A percentile compares a stretch with the other conserved stretches of the same genome.
phyloP scores from a whole-genome alignment of 1,139 yeast genomes.

The Debaryomycetaceae sp. region DNA sequence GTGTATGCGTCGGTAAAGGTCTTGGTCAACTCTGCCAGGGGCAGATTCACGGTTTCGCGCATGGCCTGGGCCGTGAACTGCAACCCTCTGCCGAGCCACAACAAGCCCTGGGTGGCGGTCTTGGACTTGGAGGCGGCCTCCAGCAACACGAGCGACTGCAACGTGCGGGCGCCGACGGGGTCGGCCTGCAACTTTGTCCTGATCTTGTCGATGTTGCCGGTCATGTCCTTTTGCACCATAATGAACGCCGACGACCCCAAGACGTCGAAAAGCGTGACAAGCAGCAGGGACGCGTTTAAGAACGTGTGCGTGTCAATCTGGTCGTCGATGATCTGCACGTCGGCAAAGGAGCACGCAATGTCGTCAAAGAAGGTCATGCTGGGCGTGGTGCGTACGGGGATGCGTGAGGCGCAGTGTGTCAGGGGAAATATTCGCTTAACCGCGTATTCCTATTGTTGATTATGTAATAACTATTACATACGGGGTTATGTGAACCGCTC shows the following conservation, averaged over 20 bases:
- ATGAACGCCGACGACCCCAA: conserved; percentile 79
- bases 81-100: conserved; percentile 81
- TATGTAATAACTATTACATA: too few species aligned
- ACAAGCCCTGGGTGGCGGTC: conserved; percentile 82
- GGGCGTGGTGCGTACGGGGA: conserved; percentile 1
- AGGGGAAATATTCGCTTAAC: too few species aligned
- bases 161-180: conserved; percentile 53
- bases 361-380: conserved; percentile 69
- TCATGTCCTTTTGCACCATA: conserved; percentile 82
- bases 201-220: conserved; percentile 73
- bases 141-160: conserved; percentile 70
- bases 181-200: conserved; percentile 53
- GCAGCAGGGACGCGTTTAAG: conserved; percentile 74
- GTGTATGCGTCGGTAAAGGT: conserved; percentile 77
- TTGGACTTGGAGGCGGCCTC: conserved; percentile 55
- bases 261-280: conserved; percentile 73
- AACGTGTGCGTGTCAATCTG: conserved; percentile 58
- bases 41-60: conserved; percentile 62
- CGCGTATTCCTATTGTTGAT: too few species aligned
- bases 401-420: background rate
- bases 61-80: conserved; percentile 84
- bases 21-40: conserved; percentile 53
- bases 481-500: too few species aligned
- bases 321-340: conserved; percentile 54
- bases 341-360: conserved; percentile 62